Evolutionary conservation across 805 yeast species (phyloP).

Genomic region (Tetrapisispora taiwanensis): DNA sequence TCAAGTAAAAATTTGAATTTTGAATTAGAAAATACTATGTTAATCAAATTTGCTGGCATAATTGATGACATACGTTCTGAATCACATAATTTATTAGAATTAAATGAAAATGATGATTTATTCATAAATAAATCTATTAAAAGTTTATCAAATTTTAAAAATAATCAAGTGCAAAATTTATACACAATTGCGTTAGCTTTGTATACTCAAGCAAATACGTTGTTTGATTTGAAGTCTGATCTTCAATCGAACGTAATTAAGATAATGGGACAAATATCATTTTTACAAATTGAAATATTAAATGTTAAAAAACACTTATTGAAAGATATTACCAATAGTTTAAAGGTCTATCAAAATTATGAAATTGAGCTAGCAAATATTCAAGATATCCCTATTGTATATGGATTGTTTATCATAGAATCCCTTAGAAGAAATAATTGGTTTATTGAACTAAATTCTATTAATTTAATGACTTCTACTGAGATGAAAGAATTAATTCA

Average conservation of each 20-base stretch:
- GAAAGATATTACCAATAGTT: conserved; percentile 25
- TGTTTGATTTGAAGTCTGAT: conserved; percentile 25
- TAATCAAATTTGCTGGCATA: conserved; percentile 19
- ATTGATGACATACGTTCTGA: conserved; percentile 9
- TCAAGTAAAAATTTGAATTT: conserved; percentile 12
- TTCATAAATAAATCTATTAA: conserved; percentile 3
- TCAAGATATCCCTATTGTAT: conserved; percentile 58
- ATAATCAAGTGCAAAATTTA: conserved; percentile 11
- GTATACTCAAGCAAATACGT: conserved; percentile 15
- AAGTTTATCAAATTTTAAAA: conserved; percentile 7
- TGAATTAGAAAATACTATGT: conserved; percentile 18
- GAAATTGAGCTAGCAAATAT: conserved; percentile 31
- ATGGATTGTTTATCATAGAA: conserved; percentile 61
- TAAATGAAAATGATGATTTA: conserved; percentile 6
- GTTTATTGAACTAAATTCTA: conserved; percentile 25
- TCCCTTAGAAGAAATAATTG: conserved; percentile 49
- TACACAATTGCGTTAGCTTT: conserved; percentile 23
- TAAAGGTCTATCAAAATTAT: conserved; percentile 19
- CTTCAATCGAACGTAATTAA: conserved; percentile 27
- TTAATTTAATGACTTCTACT: conserved; percentile 38
- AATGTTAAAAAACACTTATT: conserved; percentile 25
- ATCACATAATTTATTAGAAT: conserved; percentile 13
- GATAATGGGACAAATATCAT: conserved; percentile 26
- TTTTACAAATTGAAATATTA: conserved; percentile 31
- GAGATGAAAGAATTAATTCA: conserved; percentile 47